Base-by-base conservation (phyloP, 768 basidiomycete genomes). In the Mycena polygramma region DNA sequence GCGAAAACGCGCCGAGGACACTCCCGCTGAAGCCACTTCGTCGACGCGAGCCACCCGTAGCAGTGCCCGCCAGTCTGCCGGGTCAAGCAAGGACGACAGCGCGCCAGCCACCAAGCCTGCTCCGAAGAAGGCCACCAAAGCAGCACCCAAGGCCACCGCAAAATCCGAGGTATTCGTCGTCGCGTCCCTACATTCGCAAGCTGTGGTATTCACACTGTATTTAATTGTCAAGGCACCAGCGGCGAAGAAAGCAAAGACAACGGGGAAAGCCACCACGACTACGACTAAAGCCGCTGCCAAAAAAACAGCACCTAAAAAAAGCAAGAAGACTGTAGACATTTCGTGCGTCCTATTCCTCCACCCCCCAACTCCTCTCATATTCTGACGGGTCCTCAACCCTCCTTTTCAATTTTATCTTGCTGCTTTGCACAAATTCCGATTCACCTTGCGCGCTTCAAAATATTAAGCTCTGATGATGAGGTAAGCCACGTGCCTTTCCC, bases 1-100 rank as follows among this genome's bases (percentile, higher is more conserved):
- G 92, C 83, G 91, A 73, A 93, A 92, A 83, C 89, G 87, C 79
- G 79, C 79, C 26, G 86, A 85, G 37, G 84, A 85, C 46, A 54
- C 79, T 63, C 58, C 71, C 37, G 79, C 77, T 43, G 78, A 74
- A 66, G 75, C 78, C 20, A 52, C 83, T 41, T 70, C 83, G 39
- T 78, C 85, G 71, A 80, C 86, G 74, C 85, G 86, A 77, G 75
- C 82, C 41, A 86, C 85, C 43, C 85, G 83, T 61, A 85, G 83
- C 70, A 85, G 87, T 19, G 75, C 84, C 48, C 84, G 85, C 14
- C 62, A 60, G 51, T 68, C 72, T 39, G 26, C 55, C 15, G 67
- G 78, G 61, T 52, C 65, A 68, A 58, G 53, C 73, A 52, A 76
- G 74, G 36, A 76, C 77, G 66, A 74, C 68, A 68, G 79, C 46